phyloP scores from a whole-genome alignment of 2,329 filamentous ascomycete genomes.

The Plenodomus lindquistii region DNA sequence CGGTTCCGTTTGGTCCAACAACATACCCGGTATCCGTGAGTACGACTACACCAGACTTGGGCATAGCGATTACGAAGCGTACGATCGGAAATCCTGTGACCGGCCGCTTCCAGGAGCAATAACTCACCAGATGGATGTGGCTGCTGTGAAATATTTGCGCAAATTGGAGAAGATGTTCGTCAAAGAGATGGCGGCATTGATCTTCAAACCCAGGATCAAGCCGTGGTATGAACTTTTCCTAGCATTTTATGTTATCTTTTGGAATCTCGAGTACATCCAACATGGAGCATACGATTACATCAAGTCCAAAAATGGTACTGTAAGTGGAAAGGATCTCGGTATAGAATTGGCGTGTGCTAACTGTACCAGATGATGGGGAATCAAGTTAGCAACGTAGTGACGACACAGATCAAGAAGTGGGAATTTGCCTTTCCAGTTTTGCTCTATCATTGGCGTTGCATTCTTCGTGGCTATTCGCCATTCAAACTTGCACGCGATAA shows the following conservation, averaged over 20 bases:
- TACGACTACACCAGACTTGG: slow-evolving; percentile 38
- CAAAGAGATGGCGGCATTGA: slow-evolving; percentile 32
- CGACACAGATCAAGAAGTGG: slow-evolving; percentile 40
- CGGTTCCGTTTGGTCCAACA: slow-evolving; percentile 36
- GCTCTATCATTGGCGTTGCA: slow-evolving; percentile 38
- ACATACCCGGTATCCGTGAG: slow-evolving; percentile 38
- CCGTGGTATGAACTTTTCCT: slow-evolving; percentile 45
- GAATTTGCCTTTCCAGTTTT: slow-evolving; percentile 38
- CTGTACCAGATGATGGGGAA: slow-evolving; percentile 30
- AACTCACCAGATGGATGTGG: slow-evolving; percentile 43
- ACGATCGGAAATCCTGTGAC: slow-evolving; percentile 38
- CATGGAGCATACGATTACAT: slow-evolving; percentile 40
- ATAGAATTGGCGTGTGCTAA: slow-evolving; percentile 11
- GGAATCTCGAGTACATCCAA: slow-evolving; percentile 44
- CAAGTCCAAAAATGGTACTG: slow-evolving; percentile 39
- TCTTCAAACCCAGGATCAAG: slow-evolving; percentile 40
- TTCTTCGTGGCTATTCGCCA: slow-evolving; percentile 36
- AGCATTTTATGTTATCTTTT: slow-evolving; percentile 41
- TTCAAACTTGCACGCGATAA: slow-evolving; percentile 43
- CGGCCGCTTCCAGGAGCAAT: slow-evolving; percentile 42
- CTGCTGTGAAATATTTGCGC: slow-evolving; percentile 37
- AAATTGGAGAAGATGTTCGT: slow-evolving; percentile 35
- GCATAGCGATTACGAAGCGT: slow-evolving; percentile 39
- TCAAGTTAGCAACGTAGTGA: slow-evolving; percentile 40
- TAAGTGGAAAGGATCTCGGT: slow-evolving; percentile 22